Percentiles rank a stretch among this genome's conserved stretches.
These are phyloP conservation scores for Starmerella riodocensis DNA, from an alignment of 805 yeast genomes.

Conservation along the genomic window DNA sequence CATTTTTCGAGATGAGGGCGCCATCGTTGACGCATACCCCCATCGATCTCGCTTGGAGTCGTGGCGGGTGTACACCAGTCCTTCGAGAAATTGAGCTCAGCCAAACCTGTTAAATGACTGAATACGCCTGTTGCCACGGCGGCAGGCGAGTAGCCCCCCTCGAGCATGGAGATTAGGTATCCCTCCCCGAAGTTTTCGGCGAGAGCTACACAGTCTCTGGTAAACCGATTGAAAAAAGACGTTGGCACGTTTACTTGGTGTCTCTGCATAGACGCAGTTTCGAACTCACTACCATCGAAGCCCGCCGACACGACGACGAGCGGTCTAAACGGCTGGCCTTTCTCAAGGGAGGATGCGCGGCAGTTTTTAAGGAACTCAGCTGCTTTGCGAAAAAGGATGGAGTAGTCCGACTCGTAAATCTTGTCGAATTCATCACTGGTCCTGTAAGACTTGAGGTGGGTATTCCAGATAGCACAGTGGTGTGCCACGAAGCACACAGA, in stretches of 20 bases:
- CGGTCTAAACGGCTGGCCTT: constrained; percentile 37
- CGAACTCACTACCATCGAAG: constrained; percentile 76
- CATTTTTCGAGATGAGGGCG: constrained; percentile 24
- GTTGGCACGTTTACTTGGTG: constrained; percentile 76
- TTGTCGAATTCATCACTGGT: constrained; percentile 52
- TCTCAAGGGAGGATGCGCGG: neutral
- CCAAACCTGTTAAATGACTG: constrained; percentile 63
- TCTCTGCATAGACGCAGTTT: constrained; percentile 71
- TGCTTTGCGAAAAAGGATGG: constrained; percentile 50
- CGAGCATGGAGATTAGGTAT: constrained; percentile 53
- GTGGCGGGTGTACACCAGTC: constrained; percentile 51
- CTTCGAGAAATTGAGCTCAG: constrained; percentile 40
- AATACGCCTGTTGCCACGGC: constrained; percentile 69
- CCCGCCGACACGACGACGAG: constrained; percentile 72
- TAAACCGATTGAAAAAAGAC: constrained; percentile 56
- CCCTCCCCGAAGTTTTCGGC: constrained; percentile 53
- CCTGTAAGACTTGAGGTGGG: constrained; percentile 56
- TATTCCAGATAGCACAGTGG: constrained; percentile 70
- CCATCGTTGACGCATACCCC: constrained; percentile 62
- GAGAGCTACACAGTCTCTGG: constrained; percentile 56
- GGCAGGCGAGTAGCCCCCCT: constrained; percentile 79
- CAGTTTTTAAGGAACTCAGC: constrained; percentile 34
- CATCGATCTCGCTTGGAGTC: constrained; percentile 44
- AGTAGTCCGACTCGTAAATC: constrained; percentile 48
- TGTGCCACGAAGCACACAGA: constrained; percentile 68